A percentile compares a stretch with the other conserved stretches of the same genome.
Conservation (phyloP, 23 red algal genomes). For the Gracilaria caudata region DNA sequence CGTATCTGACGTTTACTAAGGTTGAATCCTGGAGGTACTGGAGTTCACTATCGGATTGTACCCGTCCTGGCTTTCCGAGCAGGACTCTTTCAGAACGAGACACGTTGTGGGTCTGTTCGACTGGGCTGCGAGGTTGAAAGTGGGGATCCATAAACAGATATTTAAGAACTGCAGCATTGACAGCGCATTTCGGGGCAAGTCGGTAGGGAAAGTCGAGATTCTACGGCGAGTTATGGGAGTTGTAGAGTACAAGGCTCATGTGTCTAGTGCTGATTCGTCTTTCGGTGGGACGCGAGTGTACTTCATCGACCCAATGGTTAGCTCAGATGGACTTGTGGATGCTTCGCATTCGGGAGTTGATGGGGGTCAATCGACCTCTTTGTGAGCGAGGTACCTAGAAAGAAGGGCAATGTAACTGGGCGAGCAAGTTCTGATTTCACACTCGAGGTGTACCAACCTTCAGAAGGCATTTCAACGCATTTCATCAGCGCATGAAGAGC, state of each 20-base stretch:
- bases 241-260: neutral
- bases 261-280: neutral
- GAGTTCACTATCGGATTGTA: neutral
- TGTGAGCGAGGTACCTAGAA: too few relatives aligned
- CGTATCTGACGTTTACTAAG: neutral
- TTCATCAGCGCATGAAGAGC: too few relatives aligned
- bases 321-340: slow-evolving; percentile 1
- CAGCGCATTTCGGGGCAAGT: neutral
- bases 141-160: neutral
- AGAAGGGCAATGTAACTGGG: too few relatives aligned
- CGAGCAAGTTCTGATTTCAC: too few relatives aligned
- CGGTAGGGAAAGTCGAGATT: neutral
- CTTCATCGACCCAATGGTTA: neutral
- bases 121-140: neutral
- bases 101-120: neutral
- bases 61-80: neutral
- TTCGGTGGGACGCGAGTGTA: neutral
- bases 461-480: too few relatives aligned
- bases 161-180: neutral
- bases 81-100: neutral
- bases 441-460: too few relatives aligned
- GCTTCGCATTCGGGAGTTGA: too few relatives aligned
- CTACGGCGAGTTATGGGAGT: slow-evolving; percentile 6
- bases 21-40: neutral
- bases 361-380: too few relatives aligned